Conservation (phyloP, 805 yeast species). For the Yarrowia osloensis region DNA sequence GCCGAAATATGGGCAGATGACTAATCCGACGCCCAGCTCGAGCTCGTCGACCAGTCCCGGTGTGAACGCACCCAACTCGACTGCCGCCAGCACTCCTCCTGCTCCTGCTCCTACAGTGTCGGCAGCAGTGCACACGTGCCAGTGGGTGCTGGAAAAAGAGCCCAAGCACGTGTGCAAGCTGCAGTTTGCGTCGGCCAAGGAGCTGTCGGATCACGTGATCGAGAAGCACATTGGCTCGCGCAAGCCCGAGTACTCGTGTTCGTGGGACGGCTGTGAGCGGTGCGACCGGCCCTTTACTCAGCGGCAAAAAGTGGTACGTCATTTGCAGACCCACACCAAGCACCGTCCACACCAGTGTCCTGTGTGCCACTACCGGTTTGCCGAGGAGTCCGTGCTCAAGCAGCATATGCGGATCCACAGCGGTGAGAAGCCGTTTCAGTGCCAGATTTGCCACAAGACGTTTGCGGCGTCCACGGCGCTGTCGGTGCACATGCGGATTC, state of each 20-base stretch:
- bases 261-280: conserved; percentile 79
- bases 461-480: conserved; percentile 84
- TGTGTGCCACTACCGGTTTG: conserved; percentile 68
- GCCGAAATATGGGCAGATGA: background rate
- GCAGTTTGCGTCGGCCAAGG: conserved; percentile 55
- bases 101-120: background rate
- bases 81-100: background rate
- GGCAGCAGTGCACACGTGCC: background rate
- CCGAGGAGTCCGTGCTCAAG: conserved; percentile 71
- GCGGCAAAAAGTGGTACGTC: conserved; percentile 82
- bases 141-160: conserved; percentile 17
- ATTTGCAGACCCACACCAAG: conserved; percentile 84
- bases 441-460: conserved; percentile 69
- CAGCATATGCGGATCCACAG: conserved; percentile 86
- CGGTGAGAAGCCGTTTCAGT: conserved; percentile 83
- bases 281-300: conserved; percentile 65
- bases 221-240: conserved; percentile 73
- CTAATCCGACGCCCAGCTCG: background rate
- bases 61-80: background rate
- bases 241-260: conserved; percentile 65
- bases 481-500: conserved; percentile 80
- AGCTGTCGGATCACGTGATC: conserved; percentile 70
- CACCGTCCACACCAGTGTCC: conserved; percentile 77
- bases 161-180: conserved; percentile 50
- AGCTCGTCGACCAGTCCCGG: background rate